phyloP scores from a whole-genome alignment of 371 early-diverging fungal species.

The Caulochytrium protostelioides region DNA sequence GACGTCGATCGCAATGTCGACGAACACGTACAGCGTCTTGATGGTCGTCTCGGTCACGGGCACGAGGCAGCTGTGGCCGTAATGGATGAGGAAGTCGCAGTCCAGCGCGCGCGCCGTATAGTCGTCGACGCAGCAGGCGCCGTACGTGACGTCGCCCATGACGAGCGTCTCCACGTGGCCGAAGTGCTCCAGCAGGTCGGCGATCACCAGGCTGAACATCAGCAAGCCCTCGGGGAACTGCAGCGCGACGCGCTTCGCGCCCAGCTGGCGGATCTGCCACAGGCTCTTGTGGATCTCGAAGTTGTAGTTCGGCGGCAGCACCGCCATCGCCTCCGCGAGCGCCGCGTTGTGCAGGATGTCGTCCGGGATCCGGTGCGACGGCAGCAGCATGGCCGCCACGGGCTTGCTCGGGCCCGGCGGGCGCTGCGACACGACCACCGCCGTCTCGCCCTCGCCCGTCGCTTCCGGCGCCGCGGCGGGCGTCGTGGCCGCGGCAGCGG shows the following conservation, averaged over 20 bases:
- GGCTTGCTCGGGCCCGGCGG: too few relatives aligned
- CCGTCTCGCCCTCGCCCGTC: too few relatives aligned
- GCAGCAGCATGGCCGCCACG: too few relatives aligned
- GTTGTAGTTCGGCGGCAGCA: slow-evolving; percentile 92
- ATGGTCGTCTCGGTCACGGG: slow-evolving; percentile 86
- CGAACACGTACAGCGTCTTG: slow-evolving; percentile 97
- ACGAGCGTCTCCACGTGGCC: slow-evolving; percentile 75
- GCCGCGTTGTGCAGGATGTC: slow-evolving; percentile 56
- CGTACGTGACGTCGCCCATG: slow-evolving; percentile 99
- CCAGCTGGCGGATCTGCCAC: slow-evolving; percentile 62
- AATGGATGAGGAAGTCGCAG: slow-evolving; percentile 96
- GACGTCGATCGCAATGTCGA: slow-evolving; percentile 93
- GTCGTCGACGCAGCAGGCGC: slow-evolving; percentile 99
- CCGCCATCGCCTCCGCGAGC: slow-evolving; percentile 54
- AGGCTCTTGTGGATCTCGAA: slow-evolving; percentile 98
- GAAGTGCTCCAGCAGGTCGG: slow-evolving; percentile 75
- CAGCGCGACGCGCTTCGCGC: slow-evolving; percentile 76
- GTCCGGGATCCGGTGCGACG: slow-evolving; percentile 66
- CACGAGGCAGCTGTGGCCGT: slow-evolving; percentile 96
- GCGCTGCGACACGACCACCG: too few relatives aligned
- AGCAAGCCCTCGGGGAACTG: slow-evolving; percentile 99
- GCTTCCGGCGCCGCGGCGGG: too few relatives aligned
- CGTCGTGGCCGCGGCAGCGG: too few relatives aligned
- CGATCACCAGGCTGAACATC: slow-evolving; percentile 79
- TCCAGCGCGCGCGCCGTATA: slow-evolving; percentile 76